These are phyloP conservation scores for Chaetomium tenue DNA, from an alignment of 495 filamentous ascomycete species.

Conservation along the genomic window DNA sequence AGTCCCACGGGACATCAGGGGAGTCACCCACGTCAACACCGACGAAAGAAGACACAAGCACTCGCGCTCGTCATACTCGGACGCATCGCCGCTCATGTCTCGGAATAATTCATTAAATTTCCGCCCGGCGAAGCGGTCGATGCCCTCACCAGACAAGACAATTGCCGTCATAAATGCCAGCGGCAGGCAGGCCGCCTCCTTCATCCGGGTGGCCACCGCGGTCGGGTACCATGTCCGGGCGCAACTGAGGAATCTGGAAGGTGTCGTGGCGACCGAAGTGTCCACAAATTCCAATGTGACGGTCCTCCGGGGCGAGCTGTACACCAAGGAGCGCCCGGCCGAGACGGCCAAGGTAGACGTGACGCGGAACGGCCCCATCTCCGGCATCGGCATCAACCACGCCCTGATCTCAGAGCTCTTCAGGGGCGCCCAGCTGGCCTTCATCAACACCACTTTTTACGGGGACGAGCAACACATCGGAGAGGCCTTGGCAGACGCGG, in stretches of 20 bases:
- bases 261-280: conserved; percentile 81
- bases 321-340: conserved; percentile 54
- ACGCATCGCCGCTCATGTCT: conserved; percentile 49
- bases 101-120: conserved; percentile 50
- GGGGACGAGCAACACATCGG: conserved; percentile 92
- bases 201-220: conserved; percentile 87
- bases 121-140: conserved; percentile 52
- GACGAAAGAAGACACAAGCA: conserved; percentile 49
- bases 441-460: conserved; percentile 98
- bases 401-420: conserved; percentile 75
- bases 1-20: conserved; percentile 32
- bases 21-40: conserved; percentile 36
- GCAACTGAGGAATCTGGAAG: conserved; percentile 78
- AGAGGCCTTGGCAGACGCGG: conserved; percentile 80
- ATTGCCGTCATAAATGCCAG: conserved; percentile 91
- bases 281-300: conserved; percentile 77
- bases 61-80: conserved; percentile 53
- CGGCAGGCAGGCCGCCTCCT: conserved; percentile 87
- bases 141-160: conserved; percentile 62
- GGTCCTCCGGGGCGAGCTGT: conserved; percentile 76
- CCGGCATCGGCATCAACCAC: conserved; percentile 53
- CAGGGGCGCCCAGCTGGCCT: conserved; percentile 77
- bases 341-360: conserved; percentile 44
- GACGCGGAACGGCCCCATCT: conserved; percentile 43
- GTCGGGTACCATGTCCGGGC: conserved; percentile 88